Conservation (phyloP, 306 rosid genomes). For the Lathyrus sativus region DNA sequence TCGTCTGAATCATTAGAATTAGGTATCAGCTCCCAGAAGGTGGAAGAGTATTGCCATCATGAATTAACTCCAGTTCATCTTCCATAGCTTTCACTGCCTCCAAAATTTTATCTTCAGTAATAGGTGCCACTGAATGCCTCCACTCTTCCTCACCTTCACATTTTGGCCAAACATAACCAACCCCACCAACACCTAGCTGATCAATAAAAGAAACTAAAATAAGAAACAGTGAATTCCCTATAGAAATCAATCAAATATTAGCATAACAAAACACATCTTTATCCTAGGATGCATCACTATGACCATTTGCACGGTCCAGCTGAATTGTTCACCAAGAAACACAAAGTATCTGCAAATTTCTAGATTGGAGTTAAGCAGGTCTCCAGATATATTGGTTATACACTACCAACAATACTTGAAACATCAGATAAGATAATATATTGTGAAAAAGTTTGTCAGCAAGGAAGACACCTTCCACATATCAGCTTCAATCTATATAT, state of each 20-base stretch:
- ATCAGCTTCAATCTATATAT: constrained; percentile 7
- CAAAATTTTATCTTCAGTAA: constrained; percentile 78
- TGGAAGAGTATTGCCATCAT: constrained; percentile 70
- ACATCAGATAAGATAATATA: neutral
- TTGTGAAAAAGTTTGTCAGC: neutral
- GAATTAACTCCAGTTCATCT: constrained; percentile 65
- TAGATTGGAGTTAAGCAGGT: constrained; percentile 11
- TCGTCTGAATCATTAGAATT: constrained; percentile 66
- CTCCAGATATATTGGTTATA: neutral
- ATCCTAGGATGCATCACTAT: constrained; percentile 3
- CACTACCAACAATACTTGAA: neutral
- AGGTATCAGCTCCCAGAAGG: constrained; percentile 75
- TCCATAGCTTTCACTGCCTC: constrained; percentile 60
- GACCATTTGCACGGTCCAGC: constrained; percentile 4
- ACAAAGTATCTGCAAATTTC: neutral
- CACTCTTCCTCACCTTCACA: constrained; percentile 97
- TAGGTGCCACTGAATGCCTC: constrained; percentile 97
- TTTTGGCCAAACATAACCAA: constrained; percentile 84
- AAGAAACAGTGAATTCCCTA: constrained; percentile 36
- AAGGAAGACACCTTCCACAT: constrained; percentile 13
- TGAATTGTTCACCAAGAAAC: constrained; percentile 11
- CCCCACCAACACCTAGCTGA: constrained; percentile 93
- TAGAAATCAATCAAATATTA: constrained; percentile 26
- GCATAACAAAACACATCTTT: neutral
- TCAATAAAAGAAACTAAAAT: constrained; percentile 40